These are phyloP conservation scores for Fusarium sp. DNA, from an alignment of 2,329 filamentous ascomycete species.

Conservation along the genomic window DNA sequence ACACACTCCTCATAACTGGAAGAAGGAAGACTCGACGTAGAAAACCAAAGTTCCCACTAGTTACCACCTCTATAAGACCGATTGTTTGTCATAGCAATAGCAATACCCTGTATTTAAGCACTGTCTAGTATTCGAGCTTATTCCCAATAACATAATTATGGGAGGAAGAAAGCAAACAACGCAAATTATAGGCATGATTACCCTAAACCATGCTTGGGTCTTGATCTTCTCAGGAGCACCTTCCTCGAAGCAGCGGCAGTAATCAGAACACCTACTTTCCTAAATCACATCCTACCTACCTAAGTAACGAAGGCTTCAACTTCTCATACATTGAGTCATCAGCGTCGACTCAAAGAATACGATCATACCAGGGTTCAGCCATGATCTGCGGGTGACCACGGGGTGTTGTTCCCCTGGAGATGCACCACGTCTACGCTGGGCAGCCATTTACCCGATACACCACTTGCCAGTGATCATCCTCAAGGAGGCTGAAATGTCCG, in stretches of 20 bases:
- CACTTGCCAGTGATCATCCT: neutral
- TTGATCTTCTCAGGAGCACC: neutral
- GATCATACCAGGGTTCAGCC: neutral
- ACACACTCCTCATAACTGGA: too few relatives aligned
- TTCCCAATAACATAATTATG: too few relatives aligned
- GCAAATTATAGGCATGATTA: neutral
- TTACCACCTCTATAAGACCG: too few relatives aligned
- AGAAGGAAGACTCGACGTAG: too few relatives aligned
- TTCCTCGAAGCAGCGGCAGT: neutral
- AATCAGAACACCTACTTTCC: neutral
- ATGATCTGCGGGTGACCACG: neutral
- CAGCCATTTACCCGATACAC: neutral
- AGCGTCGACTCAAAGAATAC: neutral
- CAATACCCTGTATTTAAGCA: too few relatives aligned
- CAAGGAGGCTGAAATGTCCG: slow-evolving; percentile 10
- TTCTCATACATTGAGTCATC: neutral
- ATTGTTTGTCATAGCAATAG: too few relatives aligned
- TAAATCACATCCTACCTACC: neutral
- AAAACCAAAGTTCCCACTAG: too few relatives aligned
- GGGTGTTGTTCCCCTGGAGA: neutral
- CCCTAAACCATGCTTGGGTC: neutral
- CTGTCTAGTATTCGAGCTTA: too few relatives aligned
- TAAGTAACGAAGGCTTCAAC: neutral
- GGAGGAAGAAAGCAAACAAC: too few relatives aligned
- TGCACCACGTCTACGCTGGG: neutral